A percentile compares a stretch with the other conserved stretches of the same genome.
phyloP scores from a whole-genome alignment of 768 basidiomycete species.

The Hortiboletus flavorubellus region DNA sequence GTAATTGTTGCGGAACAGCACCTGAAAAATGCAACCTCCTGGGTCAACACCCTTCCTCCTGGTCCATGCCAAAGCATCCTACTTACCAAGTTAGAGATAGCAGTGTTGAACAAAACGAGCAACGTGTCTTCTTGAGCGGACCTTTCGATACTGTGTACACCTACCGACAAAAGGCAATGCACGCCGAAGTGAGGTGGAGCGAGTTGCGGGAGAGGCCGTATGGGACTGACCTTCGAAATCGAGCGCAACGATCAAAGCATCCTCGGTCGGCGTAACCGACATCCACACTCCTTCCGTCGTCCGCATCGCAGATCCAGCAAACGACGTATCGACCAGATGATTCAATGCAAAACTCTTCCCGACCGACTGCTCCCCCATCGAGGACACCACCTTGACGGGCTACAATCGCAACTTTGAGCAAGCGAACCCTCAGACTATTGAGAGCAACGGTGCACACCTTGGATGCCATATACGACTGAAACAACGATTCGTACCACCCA shows the following conservation, averaged over 20 bases:
- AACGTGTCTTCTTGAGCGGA: conserved; percentile 62
- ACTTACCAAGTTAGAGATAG: conserved; percentile 58
- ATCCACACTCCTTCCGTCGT: conserved; percentile 69
- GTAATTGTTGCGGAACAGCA: conserved; percentile 65
- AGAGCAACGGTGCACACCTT: conserved; percentile 35
- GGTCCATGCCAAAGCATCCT: conserved; percentile 24
- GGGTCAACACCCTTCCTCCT: not conserved
- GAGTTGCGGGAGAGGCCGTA: not conserved
- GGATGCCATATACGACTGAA: conserved; percentile 57
- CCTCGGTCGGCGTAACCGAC: conserved; percentile 59
- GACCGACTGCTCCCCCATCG: conserved; percentile 68
- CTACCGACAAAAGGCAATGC: conserved; percentile 16
- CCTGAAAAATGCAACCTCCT: conserved; percentile 31
- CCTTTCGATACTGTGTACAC: conserved; percentile 62
- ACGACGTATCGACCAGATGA: conserved; percentile 61
- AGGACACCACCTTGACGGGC: conserved; percentile 64
- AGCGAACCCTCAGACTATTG: fast-evolving
- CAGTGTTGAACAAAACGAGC: conserved; percentile 62
- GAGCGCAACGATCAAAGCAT: conserved; percentile 52
- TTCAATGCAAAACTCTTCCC: conserved; percentile 60
- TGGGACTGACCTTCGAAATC: conserved; percentile 54
- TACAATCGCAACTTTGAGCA: conserved; percentile 16
- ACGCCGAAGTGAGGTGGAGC: not conserved
- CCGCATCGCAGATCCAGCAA: conserved; percentile 64
- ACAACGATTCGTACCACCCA: conserved; percentile 64